Percentiles rank a stretch among this genome's conserved stretches.
Evolutionary conservation across 345 rosid genomes (phyloP).

Genomic region (Iberis pinnata): DNA sequence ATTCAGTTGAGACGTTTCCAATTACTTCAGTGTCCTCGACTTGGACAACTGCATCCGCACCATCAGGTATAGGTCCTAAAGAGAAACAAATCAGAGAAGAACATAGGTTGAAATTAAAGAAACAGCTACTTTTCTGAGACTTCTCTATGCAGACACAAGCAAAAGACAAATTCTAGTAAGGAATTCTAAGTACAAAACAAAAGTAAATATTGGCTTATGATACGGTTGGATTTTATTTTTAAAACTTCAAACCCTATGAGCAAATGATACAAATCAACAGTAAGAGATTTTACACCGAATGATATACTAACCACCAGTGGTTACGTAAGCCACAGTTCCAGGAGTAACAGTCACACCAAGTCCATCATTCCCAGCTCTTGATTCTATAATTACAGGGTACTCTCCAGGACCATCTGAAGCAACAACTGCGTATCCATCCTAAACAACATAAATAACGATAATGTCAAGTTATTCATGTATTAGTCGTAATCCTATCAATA

Average conservation of each 20-base stretch:
- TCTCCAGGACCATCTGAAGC: constrained; percentile 95
- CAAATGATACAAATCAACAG: background rate
- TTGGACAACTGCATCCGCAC: constrained; percentile 97
- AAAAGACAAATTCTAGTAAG: background rate
- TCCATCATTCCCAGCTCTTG: constrained; percentile 95
- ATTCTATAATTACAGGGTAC: constrained; percentile 76
- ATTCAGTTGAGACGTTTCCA: constrained; percentile 29
- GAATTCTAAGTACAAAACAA: too few relatives aligned
- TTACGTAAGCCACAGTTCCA: constrained; percentile 94
- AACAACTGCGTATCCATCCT: constrained; percentile 97
- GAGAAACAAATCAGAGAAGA: constrained; percentile 11
- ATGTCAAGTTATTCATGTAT: background rate
- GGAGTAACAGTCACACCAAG: constrained; percentile 69
- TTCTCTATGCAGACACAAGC: background rate
- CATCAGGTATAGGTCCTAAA: constrained; percentile 89
- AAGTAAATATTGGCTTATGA: background rate
- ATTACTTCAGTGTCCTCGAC: constrained; percentile 74
- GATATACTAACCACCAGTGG: constrained; percentile 75
- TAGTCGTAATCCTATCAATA: too few relatives aligned
- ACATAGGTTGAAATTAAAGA: background rate
- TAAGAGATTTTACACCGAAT: background rate
- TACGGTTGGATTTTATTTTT: background rate
- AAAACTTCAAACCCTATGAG: background rate
- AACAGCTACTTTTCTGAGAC: background rate
- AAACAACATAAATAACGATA: background rate